Evolutionary conservation across 163 green algal species (phyloP).

Genomic region (Volvox carteri): DNA sequence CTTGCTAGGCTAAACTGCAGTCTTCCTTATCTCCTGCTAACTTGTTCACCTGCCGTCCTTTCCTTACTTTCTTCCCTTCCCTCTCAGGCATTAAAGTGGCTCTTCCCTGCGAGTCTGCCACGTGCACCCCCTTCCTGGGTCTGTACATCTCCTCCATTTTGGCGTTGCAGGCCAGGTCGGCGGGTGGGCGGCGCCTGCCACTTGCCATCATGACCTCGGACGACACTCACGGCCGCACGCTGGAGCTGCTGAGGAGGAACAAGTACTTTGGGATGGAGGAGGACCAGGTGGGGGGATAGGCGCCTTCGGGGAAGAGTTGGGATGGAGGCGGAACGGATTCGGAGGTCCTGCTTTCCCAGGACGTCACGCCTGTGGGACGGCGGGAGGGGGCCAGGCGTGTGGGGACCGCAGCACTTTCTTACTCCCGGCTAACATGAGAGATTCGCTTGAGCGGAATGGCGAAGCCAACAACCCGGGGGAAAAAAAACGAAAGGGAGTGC

Average conservation of each 20-base stretch:
- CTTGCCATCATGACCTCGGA: slow-evolving; percentile 99
- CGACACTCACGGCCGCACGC: slow-evolving; percentile 94
- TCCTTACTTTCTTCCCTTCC: not conserved
- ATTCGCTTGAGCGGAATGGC: too few species aligned
- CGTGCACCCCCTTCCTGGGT: slow-evolving; percentile 90
- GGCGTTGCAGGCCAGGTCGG: slow-evolving; percentile 80
- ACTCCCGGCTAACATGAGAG: too few species aligned
- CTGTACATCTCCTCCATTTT: slow-evolving; percentile 95
- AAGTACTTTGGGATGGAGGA: slow-evolving; percentile 87
- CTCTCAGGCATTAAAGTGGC: slow-evolving; percentile 88
- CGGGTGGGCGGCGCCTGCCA: slow-evolving; percentile 73
- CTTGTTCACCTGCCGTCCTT: too few species aligned
- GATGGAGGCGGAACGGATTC: too few species aligned
- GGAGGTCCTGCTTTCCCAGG: too few species aligned
- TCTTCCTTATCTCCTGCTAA: too few species aligned
- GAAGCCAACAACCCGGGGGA: too few species aligned
- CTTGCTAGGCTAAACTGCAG: too few species aligned
- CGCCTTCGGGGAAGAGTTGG: not conserved
- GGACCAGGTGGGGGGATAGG: slow-evolving; percentile 60
- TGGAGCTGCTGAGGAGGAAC: slow-evolving; percentile 85
- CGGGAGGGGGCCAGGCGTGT: too few species aligned
- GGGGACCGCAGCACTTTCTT: too few species aligned
- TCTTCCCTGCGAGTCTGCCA: slow-evolving; percentile 90
- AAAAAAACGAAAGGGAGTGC: too few species aligned
- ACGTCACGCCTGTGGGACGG: too few species aligned